These are phyloP conservation scores for Isatis tinctoria DNA, from an alignment of 345 rosid genomes.

Conservation along the genomic window DNA sequence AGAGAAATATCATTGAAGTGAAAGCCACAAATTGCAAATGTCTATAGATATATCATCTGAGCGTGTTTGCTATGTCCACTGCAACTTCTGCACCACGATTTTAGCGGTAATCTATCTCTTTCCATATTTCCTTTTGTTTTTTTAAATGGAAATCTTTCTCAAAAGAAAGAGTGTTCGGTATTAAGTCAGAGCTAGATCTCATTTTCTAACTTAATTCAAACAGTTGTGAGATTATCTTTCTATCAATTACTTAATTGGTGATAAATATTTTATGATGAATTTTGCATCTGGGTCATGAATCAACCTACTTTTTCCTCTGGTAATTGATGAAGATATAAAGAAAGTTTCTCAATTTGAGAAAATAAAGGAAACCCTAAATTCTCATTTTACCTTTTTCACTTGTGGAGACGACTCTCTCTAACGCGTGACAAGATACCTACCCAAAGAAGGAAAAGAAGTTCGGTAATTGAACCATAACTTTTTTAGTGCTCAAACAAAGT, in stretches of 20 bases:
- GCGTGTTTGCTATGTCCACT: conserved; percentile 89
- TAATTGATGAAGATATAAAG: neutral
- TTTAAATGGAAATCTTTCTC: neutral
- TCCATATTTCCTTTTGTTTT: neutral
- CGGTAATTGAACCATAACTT: conserved; percentile 21
- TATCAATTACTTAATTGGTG: neutral
- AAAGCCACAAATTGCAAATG: conserved; percentile 36
- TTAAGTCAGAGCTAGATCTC: conserved; percentile 26
- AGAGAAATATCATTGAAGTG: neutral
- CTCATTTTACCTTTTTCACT: neutral
- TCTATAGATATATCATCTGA: conserved; percentile 72
- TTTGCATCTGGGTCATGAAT: conserved; percentile 10
- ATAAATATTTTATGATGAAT: conserved; percentile 11
- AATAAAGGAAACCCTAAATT: conserved; percentile 27
- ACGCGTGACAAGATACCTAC: conserved; percentile 1
- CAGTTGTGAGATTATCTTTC: neutral
- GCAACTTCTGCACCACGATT: conserved; percentile 98
- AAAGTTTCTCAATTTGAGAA: conserved; percentile 20
- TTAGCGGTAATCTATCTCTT: conserved; percentile 65
- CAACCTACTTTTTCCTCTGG: neutral
- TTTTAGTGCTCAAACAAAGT: conserved; percentile 29
- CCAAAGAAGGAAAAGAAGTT: conserved; percentile 32
- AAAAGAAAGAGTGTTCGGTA: neutral
- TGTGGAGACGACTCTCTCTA: neutral
- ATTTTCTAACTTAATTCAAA: conserved; percentile 11